Conservation (phyloP, 2,329 filamentous ascomycete species). For the Claviceps sp. region DNA sequence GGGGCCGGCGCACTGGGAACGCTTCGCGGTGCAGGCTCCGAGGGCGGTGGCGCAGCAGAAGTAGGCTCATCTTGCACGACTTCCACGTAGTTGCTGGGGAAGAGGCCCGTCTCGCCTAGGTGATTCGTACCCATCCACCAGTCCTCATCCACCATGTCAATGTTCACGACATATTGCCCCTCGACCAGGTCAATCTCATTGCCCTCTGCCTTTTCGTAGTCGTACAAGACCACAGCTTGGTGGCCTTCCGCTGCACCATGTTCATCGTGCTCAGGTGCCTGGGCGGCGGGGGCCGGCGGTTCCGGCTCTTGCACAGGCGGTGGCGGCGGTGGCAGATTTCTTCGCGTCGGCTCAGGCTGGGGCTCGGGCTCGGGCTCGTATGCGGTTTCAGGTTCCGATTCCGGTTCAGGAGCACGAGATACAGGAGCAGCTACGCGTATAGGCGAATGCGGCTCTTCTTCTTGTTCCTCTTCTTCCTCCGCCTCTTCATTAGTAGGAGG, state of each 20-base stretch:
- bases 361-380: slow-evolving; percentile 32
- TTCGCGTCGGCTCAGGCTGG: slow-evolving; percentile 31
- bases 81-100: slow-evolving; percentile 96
- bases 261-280: slow-evolving; percentile 18
- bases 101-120: slow-evolving; percentile 73
- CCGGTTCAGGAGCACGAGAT: slow-evolving; percentile 43
- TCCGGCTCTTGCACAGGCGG: slow-evolving; percentile 51
- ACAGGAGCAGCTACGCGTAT: slow-evolving; percentile 81
- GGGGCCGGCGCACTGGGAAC: slow-evolving; percentile 20
- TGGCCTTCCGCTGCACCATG: slow-evolving; percentile 37
- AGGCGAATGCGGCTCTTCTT: slow-evolving; percentile 51
- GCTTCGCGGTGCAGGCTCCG: slow-evolving; percentile 18
- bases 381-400: slow-evolving; percentile 15
- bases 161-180: slow-evolving; percentile 77
- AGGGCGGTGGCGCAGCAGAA: slow-evolving; percentile 20
- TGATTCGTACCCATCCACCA: slow-evolving; percentile 97
- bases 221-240: slow-evolving; percentile 73
- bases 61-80: slow-evolving; percentile 51
- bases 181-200: slow-evolving; percentile 90
- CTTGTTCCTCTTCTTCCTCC: slow-evolving; percentile 27
- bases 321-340: slow-evolving; percentile 44
- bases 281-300: slow-evolving; percentile 12
- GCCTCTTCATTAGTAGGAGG: slow-evolving; percentile 38
- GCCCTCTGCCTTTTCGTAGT: slow-evolving; percentile 95
- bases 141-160: slow-evolving; percentile 95